Evolutionary conservation across 768 basidiomycete species (phyloP).

Genomic region (Calocybe cyanea): DNA sequence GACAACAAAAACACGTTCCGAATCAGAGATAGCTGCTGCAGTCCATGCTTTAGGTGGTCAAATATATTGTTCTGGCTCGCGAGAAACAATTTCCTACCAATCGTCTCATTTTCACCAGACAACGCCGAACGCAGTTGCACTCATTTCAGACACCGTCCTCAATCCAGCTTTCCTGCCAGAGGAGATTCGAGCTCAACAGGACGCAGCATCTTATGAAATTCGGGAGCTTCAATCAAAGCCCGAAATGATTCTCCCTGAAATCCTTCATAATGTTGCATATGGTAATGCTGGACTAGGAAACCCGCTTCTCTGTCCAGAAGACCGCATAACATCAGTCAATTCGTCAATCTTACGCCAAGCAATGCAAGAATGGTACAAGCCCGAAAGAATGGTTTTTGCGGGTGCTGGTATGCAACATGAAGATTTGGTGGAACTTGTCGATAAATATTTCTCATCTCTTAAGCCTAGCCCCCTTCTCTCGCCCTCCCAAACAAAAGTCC

Average conservation of each 20-base stretch:
- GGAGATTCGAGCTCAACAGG: slow-evolving; percentile 80
- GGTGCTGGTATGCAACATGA: slow-evolving; percentile 92
- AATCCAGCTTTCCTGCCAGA: slow-evolving; percentile 71
- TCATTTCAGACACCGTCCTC: slow-evolving; percentile 89
- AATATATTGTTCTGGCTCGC: slow-evolving; percentile 84
- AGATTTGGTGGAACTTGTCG: slow-evolving; percentile 79
- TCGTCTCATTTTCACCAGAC: slow-evolving; percentile 88
- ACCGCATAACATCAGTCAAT: slow-evolving; percentile 69
- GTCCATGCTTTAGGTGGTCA: slow-evolving; percentile 87
- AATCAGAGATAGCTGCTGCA: slow-evolving; percentile 73
- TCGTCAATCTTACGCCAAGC: slow-evolving; percentile 55
- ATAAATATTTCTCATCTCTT: slow-evolving; percentile 79
- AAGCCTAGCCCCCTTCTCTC: slow-evolving; percentile 32
- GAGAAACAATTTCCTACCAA: slow-evolving; percentile 98
- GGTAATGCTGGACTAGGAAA: slow-evolving; percentile 79
- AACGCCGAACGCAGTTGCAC: slow-evolving; percentile 76
- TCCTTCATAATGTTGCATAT: slow-evolving; percentile 86
- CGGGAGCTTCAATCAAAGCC: slow-evolving; percentile 86
- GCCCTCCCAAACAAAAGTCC: slow-evolving; percentile 26
- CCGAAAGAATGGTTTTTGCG: slow-evolving; percentile 93
- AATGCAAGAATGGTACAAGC: slow-evolving; percentile 82
- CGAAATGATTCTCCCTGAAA: slow-evolving; percentile 89
- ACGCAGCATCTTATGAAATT: slow-evolving; percentile 87
- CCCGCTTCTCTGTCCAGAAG: slow-evolving; percentile 82
- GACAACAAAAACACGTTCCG: slow-evolving; percentile 72